A percentile compares a stretch with the other conserved stretches of the same genome.
These are phyloP conservation scores for Lasiodiplodia sp. DNA, from an alignment of 2,329 filamentous ascomycete genomes.

Conservation along the genomic window DNA sequence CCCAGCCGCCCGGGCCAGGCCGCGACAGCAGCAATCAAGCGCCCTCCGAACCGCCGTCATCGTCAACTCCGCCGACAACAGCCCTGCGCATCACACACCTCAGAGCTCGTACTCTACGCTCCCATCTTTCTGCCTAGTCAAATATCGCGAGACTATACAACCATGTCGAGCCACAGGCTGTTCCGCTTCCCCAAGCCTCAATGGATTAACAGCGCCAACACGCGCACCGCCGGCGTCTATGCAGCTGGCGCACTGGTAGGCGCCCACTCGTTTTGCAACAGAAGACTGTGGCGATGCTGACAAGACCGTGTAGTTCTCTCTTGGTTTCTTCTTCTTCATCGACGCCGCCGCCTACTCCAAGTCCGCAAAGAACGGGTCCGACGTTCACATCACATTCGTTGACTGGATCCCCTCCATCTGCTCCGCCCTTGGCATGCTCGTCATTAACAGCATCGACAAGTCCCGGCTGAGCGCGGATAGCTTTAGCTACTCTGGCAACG, in stretches of 20 bases:
- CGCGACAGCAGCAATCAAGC: conserved; percentile 25
- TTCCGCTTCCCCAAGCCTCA: conserved; percentile 72
- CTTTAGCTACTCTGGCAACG: conserved; percentile 70
- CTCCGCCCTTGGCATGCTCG: conserved; percentile 72
- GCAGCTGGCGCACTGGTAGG: conserved; percentile 69
- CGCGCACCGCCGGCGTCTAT: conserved; percentile 71
- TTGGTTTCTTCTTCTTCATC: conserved; percentile 74
- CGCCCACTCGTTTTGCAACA: conserved; percentile 28
- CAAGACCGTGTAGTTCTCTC: conserved; percentile 62
- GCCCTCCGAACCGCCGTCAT: conserved; percentile 21
- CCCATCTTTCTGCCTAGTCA: not conserved
- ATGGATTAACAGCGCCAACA: conserved; percentile 71
- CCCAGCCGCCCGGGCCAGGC: conserved; percentile 15
- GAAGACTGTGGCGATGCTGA: conserved; percentile 11
- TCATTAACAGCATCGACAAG: conserved; percentile 77
- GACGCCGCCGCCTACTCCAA: conserved; percentile 71
- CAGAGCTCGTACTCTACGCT: not conserved
- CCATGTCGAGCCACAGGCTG: conserved; percentile 62
- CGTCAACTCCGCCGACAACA: conserved; percentile 12
- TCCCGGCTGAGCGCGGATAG: conserved; percentile 68
- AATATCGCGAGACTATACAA: conserved; percentile 3
- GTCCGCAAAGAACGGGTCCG: conserved; percentile 66
- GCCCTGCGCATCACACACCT: not conserved
- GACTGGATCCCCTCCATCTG: conserved; percentile 78
- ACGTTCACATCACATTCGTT: conserved; percentile 71